Base-by-base conservation (phyloP, 2,329 filamentous ascomycete species). In the Scytalidium sp. region DNA sequence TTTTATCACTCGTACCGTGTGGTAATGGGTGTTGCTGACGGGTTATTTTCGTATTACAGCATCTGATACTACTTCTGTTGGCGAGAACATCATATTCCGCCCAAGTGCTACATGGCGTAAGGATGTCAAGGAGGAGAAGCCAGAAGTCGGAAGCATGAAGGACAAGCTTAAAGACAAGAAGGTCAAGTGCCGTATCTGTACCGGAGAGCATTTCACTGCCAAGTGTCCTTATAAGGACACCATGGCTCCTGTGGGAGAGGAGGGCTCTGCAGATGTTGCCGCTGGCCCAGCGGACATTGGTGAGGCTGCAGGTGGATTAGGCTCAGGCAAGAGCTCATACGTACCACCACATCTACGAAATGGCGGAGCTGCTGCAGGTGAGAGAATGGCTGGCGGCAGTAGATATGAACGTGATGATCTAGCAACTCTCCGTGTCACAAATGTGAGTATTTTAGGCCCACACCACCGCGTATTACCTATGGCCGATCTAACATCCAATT, bases 151-250 rank as follows among this genome's bases (percentile, higher is more conserved):
- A 73, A 79, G 79, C 64, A 81, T 87, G 75, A 88, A 88, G 75
- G 83, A 86, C 67, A 87, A 89, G 76, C 80, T 97, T 66, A 96
- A 94, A 83, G 92, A 97, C 78, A 96, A 97, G 84, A 95, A 97
- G 79, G 95, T 99, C 80, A 97, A 97, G 83, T 99, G 94, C 75
- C 88, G 94, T 81, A 97, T 99, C 70, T 99, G 94, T 78, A 89
- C 86, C 69, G 94, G 93, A 68, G 94, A 99, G 79, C 94, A 99
- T 84, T 99, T 97, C 80, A 99, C 94, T 40, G 93, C 93, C 60
- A 87, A 94, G 71, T 99, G 94, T 84, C 94, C 94, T 29, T 99
- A 96, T 86, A 99, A 97, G 80, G 94, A 97, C 70, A 99, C 93
- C 63, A 97, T 99, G 91, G 91, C 93, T 29, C 94, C 89, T 32